phyloP scores from a whole-genome alignment of 2,329 filamentous ascomycete genomes.

The Aspergillus sp. region DNA sequence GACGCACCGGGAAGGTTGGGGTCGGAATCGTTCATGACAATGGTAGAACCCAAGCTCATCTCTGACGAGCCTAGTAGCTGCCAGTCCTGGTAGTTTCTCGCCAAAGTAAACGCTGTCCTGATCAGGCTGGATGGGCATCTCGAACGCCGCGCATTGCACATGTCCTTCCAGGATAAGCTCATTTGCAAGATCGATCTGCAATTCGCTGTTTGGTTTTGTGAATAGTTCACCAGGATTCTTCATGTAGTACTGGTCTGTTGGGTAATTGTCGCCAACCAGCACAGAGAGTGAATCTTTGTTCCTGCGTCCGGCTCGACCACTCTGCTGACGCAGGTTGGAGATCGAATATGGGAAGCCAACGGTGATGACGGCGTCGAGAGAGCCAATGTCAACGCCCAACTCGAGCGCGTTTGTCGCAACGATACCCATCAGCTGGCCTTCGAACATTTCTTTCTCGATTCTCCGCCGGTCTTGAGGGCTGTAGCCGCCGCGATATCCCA shows the following conservation, averaged over 20 bases:
- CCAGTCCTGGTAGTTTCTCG: constrained; percentile 62
- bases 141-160: constrained; percentile 88
- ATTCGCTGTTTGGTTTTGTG: constrained; percentile 77
- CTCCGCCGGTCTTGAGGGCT: constrained; percentile 79
- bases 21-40: constrained; percentile 80
- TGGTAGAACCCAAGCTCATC: constrained; percentile 82
- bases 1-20: constrained; percentile 73
- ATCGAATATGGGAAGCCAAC: constrained; percentile 95
- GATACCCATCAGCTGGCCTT: constrained; percentile 85
- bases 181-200: constrained; percentile 88
- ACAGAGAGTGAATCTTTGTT: constrained; percentile 92
- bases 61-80: constrained; percentile 63
- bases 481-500: constrained; percentile 94
- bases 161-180: constrained; percentile 89
- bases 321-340: constrained; percentile 89
- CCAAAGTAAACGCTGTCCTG: constrained; percentile 77
- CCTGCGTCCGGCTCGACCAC: constrained; percentile 79
- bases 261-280: constrained; percentile 79
- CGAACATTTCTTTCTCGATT: constrained; percentile 96
- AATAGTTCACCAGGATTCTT: constrained; percentile 87
- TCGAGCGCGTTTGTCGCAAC: constrained; percentile 91
- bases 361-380: constrained; percentile 85
- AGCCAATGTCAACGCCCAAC: constrained; percentile 90
- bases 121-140: constrained; percentile 80
- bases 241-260: constrained; percentile 96